These are phyloP conservation scores for Urostyla sp. DNA, from an alignment of 73 alveolate species.

Conservation along the genomic window DNA sequence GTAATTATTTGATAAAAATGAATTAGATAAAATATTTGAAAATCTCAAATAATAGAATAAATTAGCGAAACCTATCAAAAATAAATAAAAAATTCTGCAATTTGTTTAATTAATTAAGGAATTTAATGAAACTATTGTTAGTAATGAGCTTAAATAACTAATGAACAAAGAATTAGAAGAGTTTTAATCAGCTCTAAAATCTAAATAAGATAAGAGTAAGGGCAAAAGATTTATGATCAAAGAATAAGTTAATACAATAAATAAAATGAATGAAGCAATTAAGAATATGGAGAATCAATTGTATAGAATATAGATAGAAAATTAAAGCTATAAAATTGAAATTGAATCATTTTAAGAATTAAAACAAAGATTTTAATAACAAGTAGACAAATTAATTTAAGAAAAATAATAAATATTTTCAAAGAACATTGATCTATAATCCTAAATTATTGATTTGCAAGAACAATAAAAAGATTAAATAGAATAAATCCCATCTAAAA, in stretches of 20 bases:
- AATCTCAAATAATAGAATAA: not conserved
- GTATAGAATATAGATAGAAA: conserved; percentile 9
- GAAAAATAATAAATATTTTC: not conserved
- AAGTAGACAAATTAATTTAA: not conserved
- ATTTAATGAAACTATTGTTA: not conserved
- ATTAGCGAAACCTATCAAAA: not conserved
- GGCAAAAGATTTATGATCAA: not conserved
- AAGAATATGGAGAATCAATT: conserved; percentile 11
- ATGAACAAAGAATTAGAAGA: not conserved
- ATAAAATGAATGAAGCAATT: conserved; percentile 10
- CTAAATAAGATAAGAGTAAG: not conserved
- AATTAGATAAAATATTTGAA: not conserved
- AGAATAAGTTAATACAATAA: not conserved
- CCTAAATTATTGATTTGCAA: not conserved
- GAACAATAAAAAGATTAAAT: not conserved
- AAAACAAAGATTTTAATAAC: not conserved
- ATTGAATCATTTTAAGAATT: conserved; percentile 18
- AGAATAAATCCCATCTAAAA: not conserved
- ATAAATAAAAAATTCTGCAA: not conserved
- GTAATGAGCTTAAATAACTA: no score
- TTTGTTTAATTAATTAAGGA: not conserved
- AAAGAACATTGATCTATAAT: not conserved
- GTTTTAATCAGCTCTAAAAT: not conserved
- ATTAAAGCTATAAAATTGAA: no score
- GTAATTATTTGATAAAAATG: not conserved